phyloP scores from a whole-genome alignment of 2,329 filamentous ascomycete genomes.

The Hypoxylon sp. region DNA sequence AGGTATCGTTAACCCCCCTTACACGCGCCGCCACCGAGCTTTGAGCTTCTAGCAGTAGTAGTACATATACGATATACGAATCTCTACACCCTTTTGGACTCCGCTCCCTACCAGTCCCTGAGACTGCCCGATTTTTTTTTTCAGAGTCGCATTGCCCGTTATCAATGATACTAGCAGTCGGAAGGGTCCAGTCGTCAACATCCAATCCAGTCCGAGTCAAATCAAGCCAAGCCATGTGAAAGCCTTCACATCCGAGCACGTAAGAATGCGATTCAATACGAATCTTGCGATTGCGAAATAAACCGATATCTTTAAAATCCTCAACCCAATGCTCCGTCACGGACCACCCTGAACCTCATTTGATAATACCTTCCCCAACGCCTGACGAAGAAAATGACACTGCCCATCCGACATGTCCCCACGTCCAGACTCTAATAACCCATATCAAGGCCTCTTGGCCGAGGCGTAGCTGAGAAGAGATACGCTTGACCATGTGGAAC shows the following conservation, averaged over 20 bases:
- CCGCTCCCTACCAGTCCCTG: conserved; percentile 23
- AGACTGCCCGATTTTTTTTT: conserved; percentile 10
- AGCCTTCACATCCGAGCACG: conserved; percentile 22
- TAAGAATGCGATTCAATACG: conserved; percentile 28
- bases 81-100: conserved; percentile 37
- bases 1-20: conserved; percentile 38
- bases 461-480: conserved; percentile 16
- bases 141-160: conserved; percentile 13
- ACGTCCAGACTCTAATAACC: conserved; percentile 15
- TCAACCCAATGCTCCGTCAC: conserved; percentile 34
- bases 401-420: conserved; percentile 24
- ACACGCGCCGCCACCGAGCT: conserved; percentile 38
- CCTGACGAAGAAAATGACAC: conserved; percentile 42
- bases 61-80: conserved; percentile 49
- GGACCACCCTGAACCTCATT: conserved; percentile 27
- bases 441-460: conserved; percentile 9
- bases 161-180: conserved; percentile 3
- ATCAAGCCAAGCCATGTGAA: conserved; percentile 26
- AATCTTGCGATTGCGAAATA: conserved; percentile 32
- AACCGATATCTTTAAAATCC: conserved; percentile 36
- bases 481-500: conserved; percentile 7
- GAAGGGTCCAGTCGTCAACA: conserved; percentile 27
- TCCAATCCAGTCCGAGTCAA: conserved; percentile 30
- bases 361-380: conserved; percentile 46
- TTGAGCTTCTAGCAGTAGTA: conserved; percentile 47